phyloP scores from a whole-genome alignment of 768 basidiomycete genomes.

The Auricularia heimuer region DNA sequence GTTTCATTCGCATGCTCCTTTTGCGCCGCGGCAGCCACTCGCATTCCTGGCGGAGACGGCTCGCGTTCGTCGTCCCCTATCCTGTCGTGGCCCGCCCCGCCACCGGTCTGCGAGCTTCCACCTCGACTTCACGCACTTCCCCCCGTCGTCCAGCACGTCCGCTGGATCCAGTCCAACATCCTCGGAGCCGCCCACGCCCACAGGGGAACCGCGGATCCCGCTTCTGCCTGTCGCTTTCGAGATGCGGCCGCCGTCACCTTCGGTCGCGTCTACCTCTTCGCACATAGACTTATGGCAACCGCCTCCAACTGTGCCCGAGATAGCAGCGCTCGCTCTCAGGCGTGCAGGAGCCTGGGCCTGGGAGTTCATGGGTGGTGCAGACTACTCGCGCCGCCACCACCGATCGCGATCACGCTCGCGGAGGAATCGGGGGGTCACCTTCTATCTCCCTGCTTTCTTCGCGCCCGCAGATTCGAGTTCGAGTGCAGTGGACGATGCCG shows the following conservation, averaged over 20 bases:
- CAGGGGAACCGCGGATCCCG: slow-evolving; percentile 36
- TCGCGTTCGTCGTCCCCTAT: slow-evolving; percentile 28
- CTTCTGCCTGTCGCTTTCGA: slow-evolving; percentile 58
- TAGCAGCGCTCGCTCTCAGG: slow-evolving; percentile 28
- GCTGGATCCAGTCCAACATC: slow-evolving; percentile 15
- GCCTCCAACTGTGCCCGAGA: slow-evolving; percentile 35
- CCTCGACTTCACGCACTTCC: slow-evolving; percentile 46
- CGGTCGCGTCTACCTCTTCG: slow-evolving; percentile 34
- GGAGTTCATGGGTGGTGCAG: slow-evolving; percentile 33
- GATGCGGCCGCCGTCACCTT: slow-evolving; percentile 47
- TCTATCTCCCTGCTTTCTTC: slow-evolving; percentile 77
- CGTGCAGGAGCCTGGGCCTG: slow-evolving; percentile 42
- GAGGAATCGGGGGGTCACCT: slow-evolving; percentile 54
- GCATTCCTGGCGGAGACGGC: slow-evolving; percentile 42
- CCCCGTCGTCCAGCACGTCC: slow-evolving; percentile 13
- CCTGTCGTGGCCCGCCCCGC: slow-evolving; percentile 70
- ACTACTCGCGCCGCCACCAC: slow-evolving; percentile 35
- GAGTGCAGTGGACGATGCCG: not conserved
- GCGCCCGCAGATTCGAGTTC: slow-evolving; percentile 29
- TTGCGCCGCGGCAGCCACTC: slow-evolving; percentile 45
- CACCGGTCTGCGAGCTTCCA: slow-evolving; percentile 63
- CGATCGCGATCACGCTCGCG: slow-evolving; percentile 31
- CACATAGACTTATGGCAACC: slow-evolving; percentile 33
- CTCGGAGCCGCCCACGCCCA: slow-evolving; percentile 36
- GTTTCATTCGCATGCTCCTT: slow-evolving; percentile 44